A percentile compares a stretch with the other conserved stretches of the same genome.
Evolutionary conservation across 257 asterid genomes (phyloP).

Genomic region (Agastache rugosa): DNA sequence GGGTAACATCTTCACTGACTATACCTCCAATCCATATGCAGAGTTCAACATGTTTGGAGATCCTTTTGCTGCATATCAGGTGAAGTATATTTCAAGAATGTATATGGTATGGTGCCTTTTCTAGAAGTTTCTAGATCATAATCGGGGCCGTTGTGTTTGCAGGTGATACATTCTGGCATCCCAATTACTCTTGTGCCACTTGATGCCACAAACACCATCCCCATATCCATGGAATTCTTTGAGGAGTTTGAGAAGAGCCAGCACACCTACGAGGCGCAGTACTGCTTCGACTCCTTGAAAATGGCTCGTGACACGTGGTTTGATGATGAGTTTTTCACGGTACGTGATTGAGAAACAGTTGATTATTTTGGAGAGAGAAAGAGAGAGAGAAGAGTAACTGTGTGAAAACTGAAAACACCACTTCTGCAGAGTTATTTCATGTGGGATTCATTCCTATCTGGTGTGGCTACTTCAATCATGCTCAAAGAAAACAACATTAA

Average conservation of each 20-base stretch:
- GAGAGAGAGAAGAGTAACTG: background rate
- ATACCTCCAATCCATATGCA: slow-evolving; percentile 76
- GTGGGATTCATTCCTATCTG: slow-evolving; percentile 86
- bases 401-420: background rate
- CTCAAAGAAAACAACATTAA: slow-evolving; percentile 43
- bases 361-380: background rate
- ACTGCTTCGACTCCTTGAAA: slow-evolving; percentile 79
- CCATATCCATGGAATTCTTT: slow-evolving; percentile 56
- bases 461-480: slow-evolving; percentile 89
- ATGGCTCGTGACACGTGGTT: slow-evolving; percentile 77
- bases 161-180: slow-evolving; percentile 91
- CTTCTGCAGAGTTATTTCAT: slow-evolving; percentile 78
- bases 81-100: slow-evolving; percentile 31
- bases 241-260: slow-evolving; percentile 71
- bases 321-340: slow-evolving; percentile 65
- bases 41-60: slow-evolving; percentile 86
- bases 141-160: background rate
- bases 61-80: slow-evolving; percentile 97
- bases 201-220: slow-evolving; percentile 92
- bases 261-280: slow-evolving; percentile 77
- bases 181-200: slow-evolving; percentile 85
- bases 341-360: slow-evolving; percentile 33
- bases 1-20: slow-evolving; percentile 76
- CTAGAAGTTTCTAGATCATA: slow-evolving; percentile 14
- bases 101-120: background rate